Evolutionary conservation across 768 basidiomycete species (phyloP).

Genomic region (Boletus sensibilis): DNA sequence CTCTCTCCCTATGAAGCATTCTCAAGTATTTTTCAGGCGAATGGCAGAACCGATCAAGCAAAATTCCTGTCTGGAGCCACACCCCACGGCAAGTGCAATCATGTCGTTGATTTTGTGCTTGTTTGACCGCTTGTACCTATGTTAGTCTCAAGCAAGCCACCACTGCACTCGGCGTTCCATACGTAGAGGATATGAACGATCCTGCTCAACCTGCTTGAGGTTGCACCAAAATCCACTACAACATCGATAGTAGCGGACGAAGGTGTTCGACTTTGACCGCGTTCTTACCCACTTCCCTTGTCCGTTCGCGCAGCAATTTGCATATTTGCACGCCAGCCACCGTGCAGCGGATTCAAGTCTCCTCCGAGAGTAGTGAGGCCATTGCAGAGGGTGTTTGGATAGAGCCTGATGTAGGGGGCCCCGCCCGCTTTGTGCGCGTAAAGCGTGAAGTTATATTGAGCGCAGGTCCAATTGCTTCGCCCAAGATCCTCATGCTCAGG

Average conservation of each 20-base stretch:
- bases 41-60: background rate
- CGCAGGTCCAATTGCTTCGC: background rate
- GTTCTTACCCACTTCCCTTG: background rate
- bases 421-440: background rate
- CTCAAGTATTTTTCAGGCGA: background rate
- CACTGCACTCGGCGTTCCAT: background rate
- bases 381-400: background rate
- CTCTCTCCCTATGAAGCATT: background rate
- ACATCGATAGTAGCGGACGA: background rate
- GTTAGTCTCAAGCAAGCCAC: background rate
- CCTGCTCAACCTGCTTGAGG: background rate
- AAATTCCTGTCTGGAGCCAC: background rate
- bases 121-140: too few relatives aligned
- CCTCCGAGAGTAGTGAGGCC: background rate
- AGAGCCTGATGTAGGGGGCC: background rate
- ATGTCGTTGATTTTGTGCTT: background rate
- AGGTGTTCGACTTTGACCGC: background rate
- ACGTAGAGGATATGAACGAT: background rate
- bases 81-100: background rate
- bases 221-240: background rate
- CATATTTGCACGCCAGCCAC: background rate
- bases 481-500: background rate
- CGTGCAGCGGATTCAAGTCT: background rate
- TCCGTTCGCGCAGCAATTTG: background rate
- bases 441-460: background rate